These are phyloP conservation scores for Glycine tomentella DNA, from an alignment of 306 rosid genomes.

Conservation along the genomic window DNA sequence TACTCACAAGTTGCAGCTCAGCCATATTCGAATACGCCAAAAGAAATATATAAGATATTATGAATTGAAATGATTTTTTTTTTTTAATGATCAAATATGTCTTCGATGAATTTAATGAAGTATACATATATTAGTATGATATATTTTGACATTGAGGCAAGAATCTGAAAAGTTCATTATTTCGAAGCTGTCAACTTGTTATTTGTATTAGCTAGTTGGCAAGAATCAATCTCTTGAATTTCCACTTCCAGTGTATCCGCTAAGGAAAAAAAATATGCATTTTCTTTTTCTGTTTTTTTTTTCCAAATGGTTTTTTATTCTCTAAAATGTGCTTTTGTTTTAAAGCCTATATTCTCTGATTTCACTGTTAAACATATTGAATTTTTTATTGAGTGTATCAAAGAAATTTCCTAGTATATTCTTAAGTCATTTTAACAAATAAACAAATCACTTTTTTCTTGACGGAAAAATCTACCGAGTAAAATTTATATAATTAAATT, in stretches of 20 bases:
- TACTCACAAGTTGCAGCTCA: constrained; percentile 34
- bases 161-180: background rate
- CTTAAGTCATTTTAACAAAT: too few relatives aligned
- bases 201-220: constrained; percentile 30
- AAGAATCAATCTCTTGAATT: constrained; percentile 1
- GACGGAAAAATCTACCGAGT: too few relatives aligned
- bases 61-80: background rate
- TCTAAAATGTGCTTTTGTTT: background rate
- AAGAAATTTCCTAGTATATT: too few relatives aligned
- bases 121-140: background rate
- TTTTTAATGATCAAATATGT: background rate
- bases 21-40: background rate
- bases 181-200: constrained; percentile 31
- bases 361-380: too few relatives aligned
- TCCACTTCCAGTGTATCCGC: background rate
- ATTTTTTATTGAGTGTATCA: too few relatives aligned
- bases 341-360: too few relatives aligned
- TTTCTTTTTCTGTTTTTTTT: background rate
- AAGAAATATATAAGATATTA: background rate
- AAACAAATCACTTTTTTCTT: too few relatives aligned
- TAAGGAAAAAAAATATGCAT: background rate
- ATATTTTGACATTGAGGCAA: background rate
- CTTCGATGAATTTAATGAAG: constrained; percentile 22
- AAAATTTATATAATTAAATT: too few relatives aligned
- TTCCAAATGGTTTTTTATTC: background rate